These are phyloP conservation scores for Phytopythium cucurbitacearum DNA, from an alignment of 352 stramenopile species.

Conservation along the genomic window DNA sequence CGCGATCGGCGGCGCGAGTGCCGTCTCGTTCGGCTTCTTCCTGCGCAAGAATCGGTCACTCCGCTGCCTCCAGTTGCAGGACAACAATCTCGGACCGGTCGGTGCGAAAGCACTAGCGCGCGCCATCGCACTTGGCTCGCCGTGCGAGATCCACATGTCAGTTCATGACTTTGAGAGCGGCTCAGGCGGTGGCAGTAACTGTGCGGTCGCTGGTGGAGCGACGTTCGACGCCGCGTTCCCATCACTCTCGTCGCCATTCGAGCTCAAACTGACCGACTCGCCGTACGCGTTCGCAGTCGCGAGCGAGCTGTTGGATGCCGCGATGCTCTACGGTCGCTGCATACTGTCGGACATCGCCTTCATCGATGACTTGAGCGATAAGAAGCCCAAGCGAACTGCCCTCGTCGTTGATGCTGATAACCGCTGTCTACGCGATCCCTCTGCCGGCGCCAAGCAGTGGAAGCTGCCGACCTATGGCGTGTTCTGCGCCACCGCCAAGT, in stretches of 20 bases:
- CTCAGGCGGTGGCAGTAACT: slow-evolving; percentile 13
- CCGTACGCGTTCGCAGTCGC: slow-evolving; percentile 64
- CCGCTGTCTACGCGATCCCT: slow-evolving; percentile 23
- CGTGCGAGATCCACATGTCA: slow-evolving; percentile 52
- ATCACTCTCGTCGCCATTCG: slow-evolving; percentile 52
- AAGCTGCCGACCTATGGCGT: slow-evolving; percentile 29
- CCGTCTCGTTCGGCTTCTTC: slow-evolving; percentile 58
- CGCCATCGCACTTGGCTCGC: slow-evolving; percentile 39
- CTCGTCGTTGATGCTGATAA: slow-evolving; percentile 29
- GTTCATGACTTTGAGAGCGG: slow-evolving; percentile 41
- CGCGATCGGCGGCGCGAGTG: slow-evolving; percentile 43
- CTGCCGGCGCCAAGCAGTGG: slow-evolving; percentile 26
- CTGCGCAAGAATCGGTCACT: slow-evolving; percentile 41
- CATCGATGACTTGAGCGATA: slow-evolving; percentile 12
- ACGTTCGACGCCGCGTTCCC: slow-evolving; percentile 60
- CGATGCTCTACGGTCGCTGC: slow-evolving; percentile 32
- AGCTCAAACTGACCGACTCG: slow-evolving; percentile 42
- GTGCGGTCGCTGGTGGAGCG: background rate
- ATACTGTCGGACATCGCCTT: slow-evolving; percentile 44
- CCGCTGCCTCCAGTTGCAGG: slow-evolving; percentile 33
- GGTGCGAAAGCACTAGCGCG: slow-evolving; percentile 50
- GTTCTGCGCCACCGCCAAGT: slow-evolving; percentile 33
- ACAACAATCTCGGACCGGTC: slow-evolving; percentile 53
- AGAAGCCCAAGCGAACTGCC: slow-evolving; percentile 15
- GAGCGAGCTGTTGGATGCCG: slow-evolving; percentile 44